A percentile compares a stretch with the other conserved stretches of the same genome.
These are phyloP conservation scores for Yamadazyma epiphylla DNA, from an alignment of 1,139 yeast species.

Conservation along the genomic window DNA sequence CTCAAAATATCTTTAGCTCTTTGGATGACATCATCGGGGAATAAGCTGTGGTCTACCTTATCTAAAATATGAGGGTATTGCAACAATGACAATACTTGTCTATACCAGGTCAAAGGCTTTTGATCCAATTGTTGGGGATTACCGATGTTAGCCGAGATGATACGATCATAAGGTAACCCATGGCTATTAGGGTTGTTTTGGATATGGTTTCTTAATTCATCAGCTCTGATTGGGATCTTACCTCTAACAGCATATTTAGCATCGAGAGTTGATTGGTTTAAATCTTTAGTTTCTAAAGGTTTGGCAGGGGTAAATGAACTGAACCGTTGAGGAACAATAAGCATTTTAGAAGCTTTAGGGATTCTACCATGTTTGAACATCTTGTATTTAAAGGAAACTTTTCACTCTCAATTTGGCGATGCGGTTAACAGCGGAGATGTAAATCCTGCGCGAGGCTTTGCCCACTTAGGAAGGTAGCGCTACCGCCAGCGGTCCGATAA, in stretches of 20 bases:
- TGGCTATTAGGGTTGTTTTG: conserved; percentile 48
- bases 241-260: conserved; percentile 98
- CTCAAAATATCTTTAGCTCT: conserved; percentile 63
- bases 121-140: conserved; percentile 97
- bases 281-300: conserved; percentile 33
- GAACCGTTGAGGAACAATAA: not conserved
- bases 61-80: conserved; percentile 75
- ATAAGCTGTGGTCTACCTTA: conserved; percentile 27
- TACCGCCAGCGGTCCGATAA: no score
- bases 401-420: no score
- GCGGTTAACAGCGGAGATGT: no score
- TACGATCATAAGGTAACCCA: conserved; percentile 70
- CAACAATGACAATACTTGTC: conserved; percentile 81
- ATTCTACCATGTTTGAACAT: no score
- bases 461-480: no score
- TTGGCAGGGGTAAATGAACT: conserved; percentile 18
- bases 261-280: conserved; percentile 70
- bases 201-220: conserved; percentile 59
- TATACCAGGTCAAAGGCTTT: conserved; percentile 88
- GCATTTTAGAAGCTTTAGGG: not conserved
- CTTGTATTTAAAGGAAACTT: no score
- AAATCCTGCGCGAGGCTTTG: no score
- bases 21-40: conserved; percentile 66
- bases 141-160: conserved; percentile 90
- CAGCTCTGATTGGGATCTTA: conserved; percentile 87